phyloP scores from a whole-genome alignment of 2,329 filamentous ascomycete species.

The Aciculosporium take region DNA sequence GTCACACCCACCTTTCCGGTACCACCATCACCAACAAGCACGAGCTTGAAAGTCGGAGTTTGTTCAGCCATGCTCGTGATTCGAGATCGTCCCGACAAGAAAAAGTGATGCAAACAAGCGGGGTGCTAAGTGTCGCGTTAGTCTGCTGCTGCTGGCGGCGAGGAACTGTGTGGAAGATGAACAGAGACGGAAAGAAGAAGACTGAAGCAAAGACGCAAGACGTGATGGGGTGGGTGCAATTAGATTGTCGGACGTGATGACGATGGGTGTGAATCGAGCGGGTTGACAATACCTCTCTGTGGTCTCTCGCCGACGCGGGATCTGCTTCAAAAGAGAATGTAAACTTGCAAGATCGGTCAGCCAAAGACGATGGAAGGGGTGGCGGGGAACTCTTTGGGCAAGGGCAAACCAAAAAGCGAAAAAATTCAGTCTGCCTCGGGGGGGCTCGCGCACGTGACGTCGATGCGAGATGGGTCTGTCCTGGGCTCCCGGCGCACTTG shows the following conservation, averaged over 20 bases:
- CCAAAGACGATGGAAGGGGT: constrained; percentile 25
- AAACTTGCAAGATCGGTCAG: constrained; percentile 22
- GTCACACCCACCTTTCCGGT: constrained; percentile 72
- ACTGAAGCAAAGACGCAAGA: constrained; percentile 1
- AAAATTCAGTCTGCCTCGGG: constrained; percentile 27
- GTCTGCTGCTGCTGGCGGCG: constrained; percentile 11
- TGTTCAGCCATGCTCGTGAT: constrained; percentile 46
- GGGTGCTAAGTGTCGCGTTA: constrained; percentile 26
- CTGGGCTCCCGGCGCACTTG: constrained; percentile 1
- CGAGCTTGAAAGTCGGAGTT: constrained; percentile 93
- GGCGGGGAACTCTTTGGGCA: constrained; percentile 26
- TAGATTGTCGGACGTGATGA: constrained; percentile 8
- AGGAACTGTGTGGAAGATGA: not conserved
- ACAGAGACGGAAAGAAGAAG: not conserved
- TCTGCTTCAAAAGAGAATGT: constrained; percentile 21
- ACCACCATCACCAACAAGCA: constrained; percentile 97
- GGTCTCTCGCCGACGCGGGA: constrained; percentile 15
- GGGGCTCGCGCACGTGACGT: constrained; percentile 22
- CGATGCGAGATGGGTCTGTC: constrained; percentile 6
- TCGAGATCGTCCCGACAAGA: constrained; percentile 10
- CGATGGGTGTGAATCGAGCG: constrained; percentile 10
- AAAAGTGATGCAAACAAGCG: constrained; percentile 33
- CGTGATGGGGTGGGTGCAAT: not conserved
- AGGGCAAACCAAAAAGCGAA: constrained; percentile 25
- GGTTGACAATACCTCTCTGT: constrained; percentile 10